Evolutionary conservation across 371 early-diverging fungal species (phyloP), one percentile per base, ranked within the genome.

Genomic region (Polyrhizophydium stewartii): DNA sequence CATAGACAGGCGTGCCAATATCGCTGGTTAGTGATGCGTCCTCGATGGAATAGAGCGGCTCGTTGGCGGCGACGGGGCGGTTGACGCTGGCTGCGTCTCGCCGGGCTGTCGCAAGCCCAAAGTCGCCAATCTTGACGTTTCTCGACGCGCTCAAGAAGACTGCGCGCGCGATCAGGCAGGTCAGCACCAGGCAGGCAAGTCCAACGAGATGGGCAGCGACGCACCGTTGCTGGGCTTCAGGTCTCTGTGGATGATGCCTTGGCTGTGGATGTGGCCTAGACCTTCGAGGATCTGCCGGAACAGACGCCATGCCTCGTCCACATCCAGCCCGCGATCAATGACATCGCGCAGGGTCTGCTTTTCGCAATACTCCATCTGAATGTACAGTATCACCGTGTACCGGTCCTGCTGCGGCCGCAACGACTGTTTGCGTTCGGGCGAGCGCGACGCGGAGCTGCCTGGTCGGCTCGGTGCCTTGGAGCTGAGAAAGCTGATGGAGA

Each of bases 341-440:
- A 92, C 71, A 67, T 96, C 93, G 50, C 86, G 82, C 7, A 97
- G 74, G 0, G 97, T 96, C 63, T 91, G 90, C 55, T 92, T 88
- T 67, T 94, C 95, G 69, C 97, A 97, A 68, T 94, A 96, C 73
- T 97, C 96, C 97, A 97, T 97, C 70, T 97, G 97, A 61, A 97
- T 97, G 59, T 94, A 96, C 37, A 96, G 75, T 2, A 25, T 31
- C 5, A 12, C 6, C 19, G 32, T 53, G 5, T 31, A 50, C 27
- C 25, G 16, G 12, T 50, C 31, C 43, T 43, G n/a, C n/a, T n/a
- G n/a, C n/a, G n/a, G n/a, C n/a, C n/a, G n/a, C n/a, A n/a, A n/a
- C n/a, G n/a, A n/a, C n/a, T n/a, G n/a, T n/a, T n/a, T n/a, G n/a
- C n/a, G n/a, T n/a, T n/a, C n/a, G n/a, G n/a, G n/a, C n/a, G n/a